Conservation (phyloP, 441 rosid genomes). For the Adansonia madagascariensis region DNA sequence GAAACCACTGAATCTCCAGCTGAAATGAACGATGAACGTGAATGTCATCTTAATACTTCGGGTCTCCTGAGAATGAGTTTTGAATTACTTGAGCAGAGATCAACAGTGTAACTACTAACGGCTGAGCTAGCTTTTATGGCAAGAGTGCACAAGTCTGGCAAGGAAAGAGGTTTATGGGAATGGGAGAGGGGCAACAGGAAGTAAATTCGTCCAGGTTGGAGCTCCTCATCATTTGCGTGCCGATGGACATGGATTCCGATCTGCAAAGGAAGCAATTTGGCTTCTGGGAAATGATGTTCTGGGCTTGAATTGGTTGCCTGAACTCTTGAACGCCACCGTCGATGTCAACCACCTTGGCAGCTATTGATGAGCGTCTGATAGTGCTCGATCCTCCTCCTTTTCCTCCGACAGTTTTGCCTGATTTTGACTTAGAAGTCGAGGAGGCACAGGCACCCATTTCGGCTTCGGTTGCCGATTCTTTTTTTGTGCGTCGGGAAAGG, state of each 20-base stretch:
- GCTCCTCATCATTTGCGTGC: conserved; percentile 36
- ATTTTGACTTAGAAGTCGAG: conserved; percentile 17
- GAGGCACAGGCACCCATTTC: conserved; percentile 34
- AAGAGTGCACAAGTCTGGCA: conserved; percentile 38
- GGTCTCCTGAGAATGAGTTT: conserved; percentile 21
- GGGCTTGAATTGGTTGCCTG: conserved; percentile 34
- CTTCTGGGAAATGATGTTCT: conserved; percentile 29
- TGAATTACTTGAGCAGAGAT: background rate
- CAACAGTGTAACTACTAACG: background rate
- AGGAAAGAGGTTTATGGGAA: conserved; percentile 30
- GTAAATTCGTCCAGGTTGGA: conserved; percentile 45
- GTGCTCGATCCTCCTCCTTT: background rate
- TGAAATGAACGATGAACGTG: background rate
- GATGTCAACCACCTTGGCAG: conserved; percentile 32
- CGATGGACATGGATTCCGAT: conserved; percentile 41
- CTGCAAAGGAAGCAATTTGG: conserved; percentile 45
- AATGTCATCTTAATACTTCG: background rate
- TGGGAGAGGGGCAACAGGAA: conserved; percentile 37
- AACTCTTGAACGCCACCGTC: conserved; percentile 42
- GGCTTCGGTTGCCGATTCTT: background rate
- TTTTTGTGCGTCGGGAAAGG: background rate
- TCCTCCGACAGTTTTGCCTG: background rate
- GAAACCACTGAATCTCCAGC: background rate
- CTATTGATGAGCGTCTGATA: conserved; percentile 10
- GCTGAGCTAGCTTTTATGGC: conserved; percentile 47